phyloP scores from a whole-genome alignment of 805 yeast species.

The Lipomyces sp. region DNA sequence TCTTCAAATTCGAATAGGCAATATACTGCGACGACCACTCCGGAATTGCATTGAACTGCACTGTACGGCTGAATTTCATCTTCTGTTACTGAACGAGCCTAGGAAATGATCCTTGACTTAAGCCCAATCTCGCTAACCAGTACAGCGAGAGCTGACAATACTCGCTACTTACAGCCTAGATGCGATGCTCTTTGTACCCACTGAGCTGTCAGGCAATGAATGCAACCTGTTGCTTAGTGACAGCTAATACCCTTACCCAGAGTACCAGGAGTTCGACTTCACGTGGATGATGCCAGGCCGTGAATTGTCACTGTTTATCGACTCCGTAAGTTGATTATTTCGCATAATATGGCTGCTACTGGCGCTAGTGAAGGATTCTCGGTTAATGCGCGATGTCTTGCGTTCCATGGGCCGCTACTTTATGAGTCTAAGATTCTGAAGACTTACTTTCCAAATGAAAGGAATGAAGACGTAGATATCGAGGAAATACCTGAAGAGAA shows the following conservation, averaged over 20 bases:
- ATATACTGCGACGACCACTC: constrained; percentile 95
- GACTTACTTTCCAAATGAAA: constrained; percentile 60
- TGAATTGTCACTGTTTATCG: too few relatives aligned
- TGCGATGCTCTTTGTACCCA: too few relatives aligned
- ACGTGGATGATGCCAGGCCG: too few relatives aligned
- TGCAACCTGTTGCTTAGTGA: too few relatives aligned
- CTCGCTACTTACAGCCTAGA: not conserved
- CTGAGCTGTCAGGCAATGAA: too few relatives aligned
- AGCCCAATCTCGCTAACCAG: not conserved
- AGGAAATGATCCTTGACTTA: not conserved
- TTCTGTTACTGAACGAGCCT: not conserved
- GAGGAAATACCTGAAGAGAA: constrained; percentile 49
- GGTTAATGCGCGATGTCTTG: constrained; percentile 57
- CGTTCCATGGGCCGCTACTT: constrained; percentile 87
- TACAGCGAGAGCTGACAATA: not conserved
- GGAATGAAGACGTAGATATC: constrained; percentile 39
- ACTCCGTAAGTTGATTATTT: not conserved
- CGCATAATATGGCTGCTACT: constrained; percentile 1
- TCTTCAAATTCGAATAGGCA: constrained; percentile 85
- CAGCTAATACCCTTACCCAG: too few relatives aligned
- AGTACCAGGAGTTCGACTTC: too few relatives aligned
- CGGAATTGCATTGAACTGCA: constrained; percentile 97
- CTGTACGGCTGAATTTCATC: constrained; percentile 94
- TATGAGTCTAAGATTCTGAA: constrained; percentile 84
- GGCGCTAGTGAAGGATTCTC: constrained; percentile 35